Evolutionary conservation across 2,329 filamentous ascomycete genomes (phyloP), one percentile per base, ranked within the genome.

Genomic region (Aspergillus sp.): DNA sequence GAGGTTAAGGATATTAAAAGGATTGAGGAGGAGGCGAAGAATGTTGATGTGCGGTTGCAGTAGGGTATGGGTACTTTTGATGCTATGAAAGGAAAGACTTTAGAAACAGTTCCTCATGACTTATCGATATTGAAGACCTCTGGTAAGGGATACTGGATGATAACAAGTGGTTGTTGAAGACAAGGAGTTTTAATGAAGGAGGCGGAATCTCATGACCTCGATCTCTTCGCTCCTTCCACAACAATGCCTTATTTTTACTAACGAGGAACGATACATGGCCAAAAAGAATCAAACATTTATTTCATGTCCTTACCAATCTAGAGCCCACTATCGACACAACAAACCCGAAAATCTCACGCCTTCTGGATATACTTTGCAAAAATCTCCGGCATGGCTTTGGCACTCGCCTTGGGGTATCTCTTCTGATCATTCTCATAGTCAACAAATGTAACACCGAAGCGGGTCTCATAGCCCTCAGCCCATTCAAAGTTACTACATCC

Each of bases 381-480:
- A 61, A 93, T 82, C 57, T 84, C 81, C 64, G 86, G 84, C 67
- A 96, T 82, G 68, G 84, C 82, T 74, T 81, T 84, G 19, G 90
- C 91, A 73, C 90, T 95, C 84, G 92, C 91, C 84, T 96, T 96
- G 40, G 91, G 87, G 65, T 87, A 83, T 52, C 91, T 81, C 79
- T 88, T 90, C 81, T 96, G 91, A 23, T 86, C 87, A 64, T 90
- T 84, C 66, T 85, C 69, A 73, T 95, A 96, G 76, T 96, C 90
- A 52, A 96, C 90, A 71, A 83, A 95, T 6, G 88, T 90, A 56
- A 92, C 90, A 25, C 91, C 91, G 68, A 96, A 96, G 41, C 91
- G 84, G 44, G 90, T 95, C 77, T 90, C 87, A 70, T 93, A 96
- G 11, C 91, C 91, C 73, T 96, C 91, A n/a, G 91, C 90, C 90